phyloP scores from a whole-genome alignment of 176 grass and related monocot species.

The Musa acuminata region DNA sequence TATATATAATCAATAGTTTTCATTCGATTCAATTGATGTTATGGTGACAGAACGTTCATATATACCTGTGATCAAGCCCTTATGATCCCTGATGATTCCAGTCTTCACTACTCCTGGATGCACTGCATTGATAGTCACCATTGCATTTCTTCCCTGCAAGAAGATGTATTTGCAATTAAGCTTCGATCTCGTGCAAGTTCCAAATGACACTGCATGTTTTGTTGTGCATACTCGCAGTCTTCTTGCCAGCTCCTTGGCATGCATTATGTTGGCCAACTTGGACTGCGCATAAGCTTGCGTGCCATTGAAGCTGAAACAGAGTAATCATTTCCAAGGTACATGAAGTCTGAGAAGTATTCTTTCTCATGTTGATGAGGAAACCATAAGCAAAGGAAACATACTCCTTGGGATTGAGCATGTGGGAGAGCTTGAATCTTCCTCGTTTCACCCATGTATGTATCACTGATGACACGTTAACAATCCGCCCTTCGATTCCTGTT shows the following conservation, averaged over 20 bases:
- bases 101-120: conserved; percentile 47
- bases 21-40: not conserved
- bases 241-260: conserved; percentile 32
- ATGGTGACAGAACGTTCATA: not conserved
- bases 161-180: not conserved
- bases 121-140: conserved; percentile 34
- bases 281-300: conserved; percentile 33
- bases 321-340: too few relatives aligned
- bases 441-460: conserved; percentile 31
- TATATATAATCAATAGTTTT: not conserved
- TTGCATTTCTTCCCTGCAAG: conserved; percentile 25
- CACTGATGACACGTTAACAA: conserved; percentile 39
- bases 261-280: conserved; percentile 38
- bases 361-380: not conserved
- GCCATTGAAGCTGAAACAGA: conserved; percentile 19
- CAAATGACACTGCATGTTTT: too few relatives aligned
- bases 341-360: too few relatives aligned
- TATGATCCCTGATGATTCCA: conserved; percentile 33
- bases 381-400: not conserved
- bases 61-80: conserved; percentile 35
- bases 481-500: conserved; percentile 35
- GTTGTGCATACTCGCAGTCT: conserved; percentile 24
- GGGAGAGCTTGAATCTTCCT: conserved; percentile 13
- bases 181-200: too few relatives aligned
- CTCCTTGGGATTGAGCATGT: conserved; percentile 35